Base-by-base conservation (phyloP, 2,329 filamentous ascomycete genomes). In the Sphaerulina musiva region DNA sequence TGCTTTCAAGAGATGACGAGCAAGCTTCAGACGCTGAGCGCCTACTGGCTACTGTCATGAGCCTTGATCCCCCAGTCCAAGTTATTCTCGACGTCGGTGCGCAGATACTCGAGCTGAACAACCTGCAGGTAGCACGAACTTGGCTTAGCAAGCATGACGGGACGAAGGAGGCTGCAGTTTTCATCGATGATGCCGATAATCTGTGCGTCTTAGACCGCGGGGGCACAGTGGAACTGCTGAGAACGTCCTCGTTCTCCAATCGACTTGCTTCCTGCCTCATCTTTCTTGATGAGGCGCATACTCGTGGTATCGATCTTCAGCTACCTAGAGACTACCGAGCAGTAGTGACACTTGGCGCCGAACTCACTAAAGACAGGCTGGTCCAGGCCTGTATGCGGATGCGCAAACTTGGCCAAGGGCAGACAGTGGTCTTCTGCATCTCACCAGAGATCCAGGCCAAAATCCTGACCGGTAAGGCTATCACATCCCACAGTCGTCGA, bases 311-410 rank as follows among this genome's bases (percentile, higher is more conserved):
- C 0, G 86, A 91, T 58, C 64, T 90, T 0, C 79, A 78, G 34
- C 68, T 89, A 0, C 86, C 84, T 0, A 53, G 53, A 0, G 4
- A 76, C 10, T 84, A 83, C 59, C 73, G 80, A 0, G 87, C 85
- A 0, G 82, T 81, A 0, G 81, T 90, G 0, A 89, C 85, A 0
- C 66, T 92, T 0, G 85, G 86, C 0, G 74, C 82, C 0, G 72
- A 74, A 3, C 59, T 89, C 1, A 85, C 81, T 0, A 91, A 90
- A 57, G 87, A 91, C 56, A 72, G 78, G 11, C 65, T 89, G 0
- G 80, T 84, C 0, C 86, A 90, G 77, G 84, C 83, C 0, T 86
- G 83, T 55, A 87, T 86, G 82, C 69, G 86, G n/a, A 82, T 89
- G 79, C 69, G 85, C 9, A 80, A 84, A 55, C 74, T 91, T 0